Conservation (phyloP, 805 yeast species). For the Komagataella mondaviorum region DNA sequence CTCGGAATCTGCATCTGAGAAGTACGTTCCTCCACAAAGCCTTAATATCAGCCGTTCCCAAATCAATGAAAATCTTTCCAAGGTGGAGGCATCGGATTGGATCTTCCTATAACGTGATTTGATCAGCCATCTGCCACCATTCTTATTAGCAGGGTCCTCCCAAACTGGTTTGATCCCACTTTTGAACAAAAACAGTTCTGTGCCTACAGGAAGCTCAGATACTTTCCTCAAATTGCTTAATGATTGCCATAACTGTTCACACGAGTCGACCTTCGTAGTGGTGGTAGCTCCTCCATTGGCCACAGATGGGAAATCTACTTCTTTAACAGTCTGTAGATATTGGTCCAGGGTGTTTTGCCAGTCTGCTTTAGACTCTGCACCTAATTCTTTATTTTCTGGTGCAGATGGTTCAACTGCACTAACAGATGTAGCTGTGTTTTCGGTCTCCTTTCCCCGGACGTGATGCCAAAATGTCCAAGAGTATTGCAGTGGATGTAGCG, state of each 20-base stretch:
- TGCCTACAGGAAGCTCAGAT: conserved; percentile 25
- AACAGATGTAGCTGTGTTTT: conserved; percentile 6
- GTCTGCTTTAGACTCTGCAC: not conserved
- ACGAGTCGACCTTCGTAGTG: conserved; percentile 22
- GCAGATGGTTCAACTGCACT: conserved; percentile 6
- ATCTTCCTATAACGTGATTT: conserved; percentile 15
- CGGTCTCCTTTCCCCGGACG: conserved; percentile 16
- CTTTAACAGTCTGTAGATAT: conserved; percentile 31
- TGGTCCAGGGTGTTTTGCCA: conserved; percentile 20
- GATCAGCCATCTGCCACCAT: conserved; percentile 54
- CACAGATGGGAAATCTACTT: conserved; percentile 24
- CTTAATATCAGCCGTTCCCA: conserved; percentile 46
- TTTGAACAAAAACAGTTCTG: conserved; percentile 45
- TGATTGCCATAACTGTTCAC: conserved; percentile 41
- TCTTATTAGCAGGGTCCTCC: conserved; percentile 49
- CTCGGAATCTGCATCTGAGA: conserved; percentile 16
- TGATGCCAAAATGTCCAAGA: conserved; percentile 40
- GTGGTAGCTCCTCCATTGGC: conserved; percentile 5
- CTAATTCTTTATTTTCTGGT: conserved; percentile 2
- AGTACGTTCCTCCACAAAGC: conserved; percentile 34
- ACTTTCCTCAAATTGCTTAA: conserved; percentile 24
- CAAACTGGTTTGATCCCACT: conserved; percentile 50
- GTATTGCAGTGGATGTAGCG: conserved; percentile 25
- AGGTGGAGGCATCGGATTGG: conserved; percentile 5
- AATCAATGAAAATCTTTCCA: conserved; percentile 16